These are phyloP conservation scores for Babesia divergens DNA, from an alignment of 169 alveolate genomes.

Conservation along the genomic window DNA sequence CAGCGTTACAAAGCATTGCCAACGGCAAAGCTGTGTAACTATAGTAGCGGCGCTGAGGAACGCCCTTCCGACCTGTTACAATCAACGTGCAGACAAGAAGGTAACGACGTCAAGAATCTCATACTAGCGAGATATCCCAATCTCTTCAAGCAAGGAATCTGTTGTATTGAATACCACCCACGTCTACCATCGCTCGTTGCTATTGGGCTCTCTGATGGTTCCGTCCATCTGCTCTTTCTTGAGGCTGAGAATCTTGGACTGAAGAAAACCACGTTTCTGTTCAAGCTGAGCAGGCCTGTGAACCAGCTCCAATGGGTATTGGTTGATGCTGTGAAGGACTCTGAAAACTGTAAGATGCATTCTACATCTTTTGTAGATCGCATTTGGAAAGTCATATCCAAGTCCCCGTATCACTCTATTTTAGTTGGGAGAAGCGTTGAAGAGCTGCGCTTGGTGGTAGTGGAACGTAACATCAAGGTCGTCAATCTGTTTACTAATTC, in stretches of 20 bases:
- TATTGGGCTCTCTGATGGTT: conserved; percentile 51
- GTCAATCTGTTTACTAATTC: neutral
- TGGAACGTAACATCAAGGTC: neutral
- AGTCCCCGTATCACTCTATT: conserved; percentile 27
- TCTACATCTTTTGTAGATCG: conserved; percentile 21
- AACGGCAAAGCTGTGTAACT: neutral
- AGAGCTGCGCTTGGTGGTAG: neutral
- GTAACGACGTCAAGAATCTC: neutral
- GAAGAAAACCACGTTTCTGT: neutral
- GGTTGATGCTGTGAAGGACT: neutral
- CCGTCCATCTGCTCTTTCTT: conserved; percentile 33
- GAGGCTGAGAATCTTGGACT: conserved; percentile 36
- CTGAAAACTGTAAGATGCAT: neutral
- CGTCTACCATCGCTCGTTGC: conserved; percentile 45
- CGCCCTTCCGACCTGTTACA: neutral
- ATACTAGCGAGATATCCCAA: neutral
- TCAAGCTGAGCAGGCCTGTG: conserved; percentile 5
- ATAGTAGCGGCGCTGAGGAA: neutral
- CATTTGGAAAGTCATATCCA: conserved; percentile 25
- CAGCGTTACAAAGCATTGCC: neutral
- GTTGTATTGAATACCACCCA: conserved; percentile 34
- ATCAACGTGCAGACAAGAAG: neutral
- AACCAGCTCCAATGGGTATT: conserved; percentile 36
- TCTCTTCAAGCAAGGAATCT: conserved; percentile 7
- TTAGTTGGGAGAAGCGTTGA: conserved; percentile 10